Conservation (phyloP, 2,329 filamentous ascomycete species). For the Sphaerulina populicola region DNA sequence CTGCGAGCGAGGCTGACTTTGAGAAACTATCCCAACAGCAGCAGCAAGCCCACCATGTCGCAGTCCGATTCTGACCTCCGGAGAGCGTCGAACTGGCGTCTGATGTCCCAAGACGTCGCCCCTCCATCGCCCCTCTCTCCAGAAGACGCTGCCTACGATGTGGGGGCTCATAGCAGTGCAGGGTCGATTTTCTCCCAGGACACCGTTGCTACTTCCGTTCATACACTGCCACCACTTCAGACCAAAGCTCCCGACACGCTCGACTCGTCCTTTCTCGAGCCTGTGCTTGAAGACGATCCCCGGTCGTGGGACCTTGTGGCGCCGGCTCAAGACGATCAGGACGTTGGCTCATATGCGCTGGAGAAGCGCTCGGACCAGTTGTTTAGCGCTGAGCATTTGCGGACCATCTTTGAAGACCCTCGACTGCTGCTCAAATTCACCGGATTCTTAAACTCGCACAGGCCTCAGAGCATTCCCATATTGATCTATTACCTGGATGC, state of each 20-base stretch:
- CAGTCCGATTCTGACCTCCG: neutral
- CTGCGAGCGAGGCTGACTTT: neutral
- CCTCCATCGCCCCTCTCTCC: slow-evolving; percentile 15
- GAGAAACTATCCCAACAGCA: slow-evolving; percentile 3
- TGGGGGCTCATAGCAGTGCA: slow-evolving; percentile 29
- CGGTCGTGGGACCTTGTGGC: slow-evolving; percentile 48
- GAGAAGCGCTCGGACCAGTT: slow-evolving; percentile 58
- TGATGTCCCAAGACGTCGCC: neutral
- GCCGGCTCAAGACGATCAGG: slow-evolving; percentile 28
- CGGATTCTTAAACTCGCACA: slow-evolving; percentile 53
- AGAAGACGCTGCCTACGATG: slow-evolving; percentile 18
- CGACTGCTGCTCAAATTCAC: slow-evolving; percentile 58
- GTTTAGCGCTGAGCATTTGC: slow-evolving; percentile 58
- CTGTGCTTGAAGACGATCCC: slow-evolving; percentile 47
- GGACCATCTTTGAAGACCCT: slow-evolving; percentile 57
- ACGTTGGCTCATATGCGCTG: slow-evolving; percentile 44
- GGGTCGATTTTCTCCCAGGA: slow-evolving; percentile 33
- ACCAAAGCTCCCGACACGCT: slow-evolving; percentile 35
- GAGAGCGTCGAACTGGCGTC: slow-evolving; percentile 3
- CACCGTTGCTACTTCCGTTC: slow-evolving; percentile 32
- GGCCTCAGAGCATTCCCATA: slow-evolving; percentile 56
- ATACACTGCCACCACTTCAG: slow-evolving; percentile 38
- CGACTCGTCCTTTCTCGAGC: slow-evolving; percentile 39
- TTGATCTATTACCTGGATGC: slow-evolving; percentile 65
- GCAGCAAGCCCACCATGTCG: slow-evolving; percentile 6